Conservation (phyloP, 108 stramenopile genomes). For the Skeletonema tropicum region DNA sequence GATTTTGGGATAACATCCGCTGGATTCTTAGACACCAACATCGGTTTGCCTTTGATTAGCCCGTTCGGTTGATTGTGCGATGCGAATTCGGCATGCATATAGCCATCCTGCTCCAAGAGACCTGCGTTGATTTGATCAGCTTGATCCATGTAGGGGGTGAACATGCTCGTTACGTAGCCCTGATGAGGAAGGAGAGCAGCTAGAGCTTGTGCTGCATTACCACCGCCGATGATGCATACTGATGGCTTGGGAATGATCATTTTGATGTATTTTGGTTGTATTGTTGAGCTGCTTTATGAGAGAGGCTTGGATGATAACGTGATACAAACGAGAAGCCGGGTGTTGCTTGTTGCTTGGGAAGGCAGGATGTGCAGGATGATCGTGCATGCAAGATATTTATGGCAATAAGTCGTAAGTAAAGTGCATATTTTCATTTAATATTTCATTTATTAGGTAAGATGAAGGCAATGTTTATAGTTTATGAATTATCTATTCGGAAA, state of each 20-base stretch:
- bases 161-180: slow-evolving; percentile 11
- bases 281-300: too few species aligned
- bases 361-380: too few species aligned
- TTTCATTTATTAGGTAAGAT: too few species aligned
- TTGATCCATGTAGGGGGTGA: slow-evolving; percentile 38
- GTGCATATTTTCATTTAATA: too few species aligned
- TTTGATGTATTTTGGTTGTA: not conserved
- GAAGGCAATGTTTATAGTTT: too few species aligned
- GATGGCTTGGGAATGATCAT: not conserved
- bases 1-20: slow-evolving; percentile 10
- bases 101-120: slow-evolving; percentile 21
- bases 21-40: slow-evolving; percentile 1
- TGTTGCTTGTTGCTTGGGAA: too few species aligned
- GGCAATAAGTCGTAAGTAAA: too few species aligned
- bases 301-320: too few species aligned
- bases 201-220: slow-evolving; percentile 53
- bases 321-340: too few species aligned
- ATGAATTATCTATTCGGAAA: too few species aligned
- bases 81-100: slow-evolving; percentile 30
- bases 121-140: slow-evolving; percentile 31
- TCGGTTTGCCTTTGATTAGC: slow-evolving; percentile 5
- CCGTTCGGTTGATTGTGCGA: slow-evolving; percentile 22
- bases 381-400: too few species aligned
- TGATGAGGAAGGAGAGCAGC: slow-evolving; percentile 16
- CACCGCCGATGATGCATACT: slow-evolving; percentile 28